Conservation (phyloP, 2,329 filamentous ascomycete genomes). For the Plenodomus biglobosus region DNA sequence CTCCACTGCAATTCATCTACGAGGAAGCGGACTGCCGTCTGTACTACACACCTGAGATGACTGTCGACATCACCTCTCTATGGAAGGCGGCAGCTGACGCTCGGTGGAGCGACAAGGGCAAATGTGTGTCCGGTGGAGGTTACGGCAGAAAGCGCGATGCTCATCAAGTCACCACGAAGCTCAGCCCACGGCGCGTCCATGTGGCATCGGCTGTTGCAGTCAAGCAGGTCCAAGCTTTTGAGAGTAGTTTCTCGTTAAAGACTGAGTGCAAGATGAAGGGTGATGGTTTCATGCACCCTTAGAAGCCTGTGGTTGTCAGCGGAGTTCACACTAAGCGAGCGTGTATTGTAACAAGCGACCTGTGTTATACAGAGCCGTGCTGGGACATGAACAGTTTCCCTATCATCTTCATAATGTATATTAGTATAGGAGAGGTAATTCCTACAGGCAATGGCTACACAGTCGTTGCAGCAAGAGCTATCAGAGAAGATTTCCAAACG, state of each 20-base stretch:
- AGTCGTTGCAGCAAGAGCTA: background rate
- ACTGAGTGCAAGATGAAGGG: conserved; percentile 31
- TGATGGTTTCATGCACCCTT: conserved; percentile 43
- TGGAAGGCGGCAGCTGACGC: conserved; percentile 46
- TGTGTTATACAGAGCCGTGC: background rate
- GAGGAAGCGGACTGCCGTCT: conserved; percentile 46
- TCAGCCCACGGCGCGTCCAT: conserved; percentile 22
- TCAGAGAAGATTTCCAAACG: background rate
- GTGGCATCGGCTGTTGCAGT: conserved; percentile 19
- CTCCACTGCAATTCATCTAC: conserved; percentile 45
- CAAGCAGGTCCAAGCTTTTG: conserved; percentile 27
- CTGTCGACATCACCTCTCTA: conserved; percentile 39
- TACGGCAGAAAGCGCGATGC: conserved; percentile 26
- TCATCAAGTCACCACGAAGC: conserved; percentile 25
- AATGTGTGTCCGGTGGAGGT: conserved; percentile 32
- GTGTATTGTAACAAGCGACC: background rate
- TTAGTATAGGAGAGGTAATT: background rate
- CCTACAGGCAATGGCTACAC: background rate
- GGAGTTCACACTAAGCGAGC: background rate
- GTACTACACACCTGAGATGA: conserved; percentile 47
- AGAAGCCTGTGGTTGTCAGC: conserved; percentile 3
- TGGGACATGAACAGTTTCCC: background rate
- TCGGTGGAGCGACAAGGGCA: conserved; percentile 35
- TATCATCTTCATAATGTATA: background rate
- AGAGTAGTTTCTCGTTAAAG: conserved; percentile 31